Evolutionary conservation across 177 flowering plant genomes (phyloP).

Genomic region (Telopea speciosissima): DNA sequence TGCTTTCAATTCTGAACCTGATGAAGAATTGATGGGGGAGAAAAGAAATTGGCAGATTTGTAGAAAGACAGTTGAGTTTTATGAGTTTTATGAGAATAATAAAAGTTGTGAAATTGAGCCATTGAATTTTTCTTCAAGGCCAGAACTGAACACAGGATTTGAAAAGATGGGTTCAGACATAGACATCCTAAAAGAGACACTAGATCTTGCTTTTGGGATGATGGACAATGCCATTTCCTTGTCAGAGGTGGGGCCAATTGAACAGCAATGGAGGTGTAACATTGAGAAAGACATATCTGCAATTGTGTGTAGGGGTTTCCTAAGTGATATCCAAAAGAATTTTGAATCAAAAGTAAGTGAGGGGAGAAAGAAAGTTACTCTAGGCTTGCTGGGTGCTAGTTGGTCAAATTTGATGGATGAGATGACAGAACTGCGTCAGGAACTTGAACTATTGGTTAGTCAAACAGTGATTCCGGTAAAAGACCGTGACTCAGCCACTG

Average conservation of each 20-base stretch:
- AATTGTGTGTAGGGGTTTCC: constrained; percentile 32
- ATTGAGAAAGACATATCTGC: constrained; percentile 42
- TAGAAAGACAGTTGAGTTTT: neutral
- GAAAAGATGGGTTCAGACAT: constrained; percentile 59
- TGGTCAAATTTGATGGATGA: constrained; percentile 36
- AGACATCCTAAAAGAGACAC: constrained; percentile 47
- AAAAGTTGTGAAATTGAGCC: constrained; percentile 1
- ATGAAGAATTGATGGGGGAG: constrained; percentile 15
- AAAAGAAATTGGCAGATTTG: constrained; percentile 9
- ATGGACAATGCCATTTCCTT: constrained; percentile 48
- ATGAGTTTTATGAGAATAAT: constrained; percentile 1
- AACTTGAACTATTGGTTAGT: constrained; percentile 28
- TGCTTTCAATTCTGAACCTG: constrained; percentile 5
- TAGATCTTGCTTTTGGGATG: constrained; percentile 57
- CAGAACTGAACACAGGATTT: constrained; percentile 24
- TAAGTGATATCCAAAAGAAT: constrained; percentile 28
- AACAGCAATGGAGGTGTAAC: constrained; percentile 50
- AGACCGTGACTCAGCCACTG: neutral
- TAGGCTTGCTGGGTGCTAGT: constrained; percentile 12
- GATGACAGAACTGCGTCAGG: constrained; percentile 30
- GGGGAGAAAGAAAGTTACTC: constrained; percentile 8
- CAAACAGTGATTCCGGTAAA: constrained; percentile 13
- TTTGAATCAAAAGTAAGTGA: constrained; percentile 18
- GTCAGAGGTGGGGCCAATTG: constrained; percentile 45
- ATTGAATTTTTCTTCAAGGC: constrained; percentile 8